Evolutionary conservation across 331 rosid genomes (phyloP).

Genomic region (Malus hybrid): DNA sequence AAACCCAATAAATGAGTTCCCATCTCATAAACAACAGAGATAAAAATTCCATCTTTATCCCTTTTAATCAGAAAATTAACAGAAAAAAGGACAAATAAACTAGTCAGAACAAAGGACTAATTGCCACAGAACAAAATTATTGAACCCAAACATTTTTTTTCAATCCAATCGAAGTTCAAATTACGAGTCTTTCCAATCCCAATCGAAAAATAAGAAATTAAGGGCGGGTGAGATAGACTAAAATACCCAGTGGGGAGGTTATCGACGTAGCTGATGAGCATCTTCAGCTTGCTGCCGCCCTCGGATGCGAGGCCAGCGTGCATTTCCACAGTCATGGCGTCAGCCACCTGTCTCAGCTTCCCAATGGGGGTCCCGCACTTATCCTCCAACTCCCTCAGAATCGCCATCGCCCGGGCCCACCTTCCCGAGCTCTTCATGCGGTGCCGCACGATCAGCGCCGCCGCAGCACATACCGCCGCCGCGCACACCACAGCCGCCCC

Average conservation of each 20-base stretch:
- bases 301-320: conserved; percentile 95
- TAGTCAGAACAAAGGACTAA: background rate
- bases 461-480: conserved; percentile 64
- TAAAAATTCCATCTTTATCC: background rate
- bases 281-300: conserved; percentile 95
- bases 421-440: conserved; percentile 44
- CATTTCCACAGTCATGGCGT: conserved; percentile 96
- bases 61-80: background rate
- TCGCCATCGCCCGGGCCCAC: conserved; percentile 52
- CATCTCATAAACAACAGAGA: too few relatives aligned
- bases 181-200: background rate
- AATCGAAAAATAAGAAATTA: background rate
- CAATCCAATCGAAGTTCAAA: background rate
- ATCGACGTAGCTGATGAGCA: conserved; percentile 86
- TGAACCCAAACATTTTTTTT: background rate
- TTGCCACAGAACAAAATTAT: background rate
- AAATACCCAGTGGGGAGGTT: conserved; percentile 88
- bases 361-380: conserved; percentile 61
- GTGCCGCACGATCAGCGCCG: conserved; percentile 65
- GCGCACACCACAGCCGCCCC: conserved; percentile 68
- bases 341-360: conserved; percentile 73
- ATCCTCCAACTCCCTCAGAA: conserved; percentile 65
- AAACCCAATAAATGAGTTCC: too few relatives aligned
- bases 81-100: background rate
- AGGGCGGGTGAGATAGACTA: background rate